A percentile compares a stretch with the other conserved stretches of the same genome.
These are phyloP conservation scores for Begonia fuchsioides DNA, from an alignment of 306 rosid species.

Conservation along the genomic window DNA sequence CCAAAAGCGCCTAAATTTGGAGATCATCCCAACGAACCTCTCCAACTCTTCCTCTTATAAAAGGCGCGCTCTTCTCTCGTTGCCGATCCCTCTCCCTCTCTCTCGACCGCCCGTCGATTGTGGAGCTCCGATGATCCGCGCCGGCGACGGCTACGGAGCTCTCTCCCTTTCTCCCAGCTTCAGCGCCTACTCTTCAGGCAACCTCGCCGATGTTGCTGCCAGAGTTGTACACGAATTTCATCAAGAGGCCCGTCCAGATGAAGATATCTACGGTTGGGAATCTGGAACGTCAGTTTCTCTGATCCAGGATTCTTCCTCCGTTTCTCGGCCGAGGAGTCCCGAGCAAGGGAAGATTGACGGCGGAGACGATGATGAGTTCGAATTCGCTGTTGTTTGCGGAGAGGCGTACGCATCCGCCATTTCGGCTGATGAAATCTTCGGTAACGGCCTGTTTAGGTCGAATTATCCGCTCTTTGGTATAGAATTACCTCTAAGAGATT, in stretches of 20 bases:
- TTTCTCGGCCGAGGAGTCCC: background rate
- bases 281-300: slow-evolving; percentile 1
- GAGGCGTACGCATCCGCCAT: slow-evolving; percentile 28
- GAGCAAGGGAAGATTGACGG: background rate
- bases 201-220: slow-evolving; percentile 51
- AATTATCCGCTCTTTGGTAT: slow-evolving; percentile 44
- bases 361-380: slow-evolving; percentile 27
- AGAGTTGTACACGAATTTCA: slow-evolving; percentile 45
- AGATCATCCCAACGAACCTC: no score
- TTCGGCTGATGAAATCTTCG: slow-evolving; percentile 77
- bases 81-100: no score
- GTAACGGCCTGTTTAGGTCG: slow-evolving; percentile 65
- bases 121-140: slow-evolving; percentile 16
- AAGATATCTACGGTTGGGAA: slow-evolving; percentile 10
- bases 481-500: slow-evolving; percentile 12
- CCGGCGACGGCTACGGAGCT: slow-evolving; percentile 13
- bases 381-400: slow-evolving; percentile 31
- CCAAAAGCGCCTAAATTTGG: no score
- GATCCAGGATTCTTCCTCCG: background rate
- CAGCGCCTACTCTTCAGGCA: slow-evolving; percentile 43
- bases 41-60: no score
- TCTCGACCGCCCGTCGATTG: no score
- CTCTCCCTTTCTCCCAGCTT: slow-evolving; percentile 55
- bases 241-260: slow-evolving; percentile 15
- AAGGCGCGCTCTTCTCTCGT: no score